Percentiles rank a stretch among this genome's conserved stretches.
Evolutionary conservation across 805 yeast genomes (phyloP).

Genomic region (Torulaspora franciscae): DNA sequence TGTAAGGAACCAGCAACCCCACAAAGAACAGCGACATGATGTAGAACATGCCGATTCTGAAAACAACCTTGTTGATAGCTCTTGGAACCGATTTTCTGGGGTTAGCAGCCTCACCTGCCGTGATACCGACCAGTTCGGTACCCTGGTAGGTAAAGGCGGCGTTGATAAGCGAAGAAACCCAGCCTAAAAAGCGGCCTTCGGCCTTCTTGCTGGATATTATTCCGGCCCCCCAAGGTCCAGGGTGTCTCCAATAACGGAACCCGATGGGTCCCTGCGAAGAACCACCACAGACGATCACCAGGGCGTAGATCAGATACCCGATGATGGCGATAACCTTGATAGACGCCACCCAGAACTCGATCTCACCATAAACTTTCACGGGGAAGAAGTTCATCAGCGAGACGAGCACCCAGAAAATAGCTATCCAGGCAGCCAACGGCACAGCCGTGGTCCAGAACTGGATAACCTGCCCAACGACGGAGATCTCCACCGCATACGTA

Average conservation of each 20-base stretch:
- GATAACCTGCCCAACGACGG: conserved; percentile 53
- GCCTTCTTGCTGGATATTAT: conserved; percentile 37
- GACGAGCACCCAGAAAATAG: conserved; percentile 47
- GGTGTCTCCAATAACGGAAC: conserved; percentile 59
- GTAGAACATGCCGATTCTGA: conserved; percentile 58
- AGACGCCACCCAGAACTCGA: conserved; percentile 54
- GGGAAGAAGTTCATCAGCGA: conserved; percentile 47
- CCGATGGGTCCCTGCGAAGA: conserved; percentile 55
- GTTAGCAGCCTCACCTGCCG: conserved; percentile 57
- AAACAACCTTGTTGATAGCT: conserved; percentile 61
- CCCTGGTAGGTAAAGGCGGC: conserved; percentile 60
- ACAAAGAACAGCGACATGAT: conserved; percentile 56
- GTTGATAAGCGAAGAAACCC: conserved; percentile 49
- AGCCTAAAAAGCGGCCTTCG: conserved; percentile 48
- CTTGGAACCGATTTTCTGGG: conserved; percentile 66
- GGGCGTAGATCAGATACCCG: conserved; percentile 51
- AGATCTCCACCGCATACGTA: conserved; percentile 58
- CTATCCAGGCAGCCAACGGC: conserved; percentile 59
- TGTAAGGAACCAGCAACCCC: conserved; percentile 60
- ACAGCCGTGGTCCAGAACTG: conserved; percentile 51
- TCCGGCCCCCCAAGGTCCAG: conserved; percentile 67
- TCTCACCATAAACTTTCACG: conserved; percentile 51
- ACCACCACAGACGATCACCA: conserved; percentile 54
- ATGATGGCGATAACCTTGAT: conserved; percentile 51
- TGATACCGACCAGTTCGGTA: conserved; percentile 53